These are phyloP conservation scores for Malus sieversii DNA, from an alignment of 306 rosid genomes.

Conservation along the genomic window DNA sequence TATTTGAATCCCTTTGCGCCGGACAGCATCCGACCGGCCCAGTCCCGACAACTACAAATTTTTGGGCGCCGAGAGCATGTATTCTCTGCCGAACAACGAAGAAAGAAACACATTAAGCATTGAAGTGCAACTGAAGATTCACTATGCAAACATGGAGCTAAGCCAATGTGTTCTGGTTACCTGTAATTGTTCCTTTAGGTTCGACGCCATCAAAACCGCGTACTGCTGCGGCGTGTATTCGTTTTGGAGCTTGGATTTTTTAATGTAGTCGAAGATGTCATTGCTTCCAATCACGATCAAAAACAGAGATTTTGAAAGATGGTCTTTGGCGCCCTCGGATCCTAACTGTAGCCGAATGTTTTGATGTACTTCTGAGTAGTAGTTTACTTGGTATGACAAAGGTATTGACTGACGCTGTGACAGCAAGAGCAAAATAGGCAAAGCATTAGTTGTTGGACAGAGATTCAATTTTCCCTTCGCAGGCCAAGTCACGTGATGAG, in stretches of 20 bases:
- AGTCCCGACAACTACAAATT: slow-evolving; percentile 39
- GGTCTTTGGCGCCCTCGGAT: slow-evolving; percentile 22
- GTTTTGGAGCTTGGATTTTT: slow-evolving; percentile 24
- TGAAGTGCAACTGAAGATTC: background rate
- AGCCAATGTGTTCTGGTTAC: slow-evolving; percentile 10
- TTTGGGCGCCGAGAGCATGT: slow-evolving; percentile 44
- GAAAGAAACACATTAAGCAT: background rate
- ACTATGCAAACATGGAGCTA: background rate
- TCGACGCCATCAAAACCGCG: slow-evolving; percentile 35
- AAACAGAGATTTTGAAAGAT: slow-evolving; percentile 53
- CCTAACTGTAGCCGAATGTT: slow-evolving; percentile 29
- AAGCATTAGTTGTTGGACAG: background rate
- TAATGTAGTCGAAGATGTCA: slow-evolving; percentile 52
- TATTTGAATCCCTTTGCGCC: slow-evolving; percentile 19
- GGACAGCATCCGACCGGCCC: slow-evolving; percentile 71
- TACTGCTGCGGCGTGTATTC: slow-evolving; percentile 42
- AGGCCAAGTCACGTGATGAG: background rate
- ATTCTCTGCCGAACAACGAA: slow-evolving; percentile 30
- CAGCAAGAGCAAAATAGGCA: too few relatives aligned
- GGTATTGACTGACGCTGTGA: slow-evolving; percentile 38
- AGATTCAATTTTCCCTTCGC: background rate
- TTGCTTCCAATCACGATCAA: slow-evolving; percentile 71
- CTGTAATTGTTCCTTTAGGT: slow-evolving; percentile 47
- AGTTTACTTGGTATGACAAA: slow-evolving; percentile 45
- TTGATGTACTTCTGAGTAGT: slow-evolving; percentile 28